These are phyloP conservation scores for Telopea speciosissima DNA, from an alignment of 177 flowering plant species.

Conservation along the genomic window DNA sequence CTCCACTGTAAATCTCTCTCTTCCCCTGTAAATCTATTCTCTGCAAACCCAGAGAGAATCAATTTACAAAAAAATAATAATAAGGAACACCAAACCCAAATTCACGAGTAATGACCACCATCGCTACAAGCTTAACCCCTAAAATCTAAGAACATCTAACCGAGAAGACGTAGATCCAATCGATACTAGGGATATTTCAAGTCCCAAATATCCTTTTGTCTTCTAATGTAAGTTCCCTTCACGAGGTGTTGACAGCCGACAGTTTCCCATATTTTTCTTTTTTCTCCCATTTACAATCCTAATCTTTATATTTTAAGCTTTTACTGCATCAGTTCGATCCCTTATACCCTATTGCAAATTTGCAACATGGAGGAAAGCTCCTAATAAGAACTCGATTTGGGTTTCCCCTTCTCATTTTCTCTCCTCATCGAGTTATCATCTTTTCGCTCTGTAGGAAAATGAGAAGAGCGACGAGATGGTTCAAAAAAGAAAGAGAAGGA, in stretches of 20 bases:
- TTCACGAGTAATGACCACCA: too few species aligned
- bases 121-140: too few species aligned
- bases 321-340: slow-evolving; percentile 4
- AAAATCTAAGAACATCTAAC: too few species aligned
- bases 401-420: slow-evolving; percentile 11
- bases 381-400: slow-evolving; percentile 7
- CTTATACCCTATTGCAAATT: slow-evolving; percentile 16
- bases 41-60: too few species aligned
- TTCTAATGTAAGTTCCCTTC: slow-evolving; percentile 28
- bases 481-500: slow-evolving; percentile 45
- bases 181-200: too few species aligned
- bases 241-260: slow-evolving; percentile 28
- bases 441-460: slow-evolving; percentile 21
- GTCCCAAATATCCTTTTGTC: slow-evolving; percentile 31
- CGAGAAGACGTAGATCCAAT: too few species aligned
- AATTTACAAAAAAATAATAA: too few species aligned
- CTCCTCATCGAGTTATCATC: slow-evolving; percentile 3
- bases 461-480: slow-evolving; percentile 63
- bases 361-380: too few species aligned
- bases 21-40: too few species aligned
- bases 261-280: slow-evolving; percentile 9
- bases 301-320: too few species aligned
- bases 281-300: slow-evolving; percentile 2
- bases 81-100: too few species aligned
- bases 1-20: too few species aligned